A percentile compares a stretch with the other conserved stretches of the same genome.
Conservation (phyloP, 176 grass and related monocot species). For the Stipa capillata region DNA sequence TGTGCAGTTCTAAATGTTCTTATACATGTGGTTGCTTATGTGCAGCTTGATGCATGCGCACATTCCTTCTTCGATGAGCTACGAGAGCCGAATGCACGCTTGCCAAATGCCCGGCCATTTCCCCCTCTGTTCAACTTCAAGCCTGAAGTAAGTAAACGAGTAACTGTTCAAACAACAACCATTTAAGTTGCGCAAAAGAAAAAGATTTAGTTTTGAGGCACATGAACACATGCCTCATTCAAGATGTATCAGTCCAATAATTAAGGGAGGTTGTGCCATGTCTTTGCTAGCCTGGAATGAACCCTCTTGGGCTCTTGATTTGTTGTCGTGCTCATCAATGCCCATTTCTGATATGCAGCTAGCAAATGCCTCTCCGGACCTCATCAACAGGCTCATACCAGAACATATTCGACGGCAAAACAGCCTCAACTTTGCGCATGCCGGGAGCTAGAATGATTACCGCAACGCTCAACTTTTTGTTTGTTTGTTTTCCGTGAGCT, state of each 20-base stretch:
- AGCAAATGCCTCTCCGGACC: slow-evolving; percentile 57
- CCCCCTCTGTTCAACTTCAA: slow-evolving; percentile 93
- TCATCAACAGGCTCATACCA: slow-evolving; percentile 62
- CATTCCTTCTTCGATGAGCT: slow-evolving; percentile 94
- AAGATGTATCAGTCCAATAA: neutral
- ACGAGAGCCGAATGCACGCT: slow-evolving; percentile 58
- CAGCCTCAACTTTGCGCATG: slow-evolving; percentile 50
- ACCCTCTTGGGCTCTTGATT: neutral
- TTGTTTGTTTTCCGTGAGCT: neutral
- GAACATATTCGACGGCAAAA: slow-evolving; percentile 76
- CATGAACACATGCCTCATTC: neutral
- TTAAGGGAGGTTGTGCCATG: neutral
- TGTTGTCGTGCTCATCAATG: slow-evolving; percentile 25
- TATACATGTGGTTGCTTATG: slow-evolving; percentile 10
- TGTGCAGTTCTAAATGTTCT: neutral
- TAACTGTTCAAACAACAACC: neutral
- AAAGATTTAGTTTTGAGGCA: neutral
- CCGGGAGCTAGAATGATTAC: slow-evolving; percentile 28
- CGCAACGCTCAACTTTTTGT: slow-evolving; percentile 3
- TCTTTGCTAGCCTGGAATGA: neutral
- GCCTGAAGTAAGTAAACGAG: slow-evolving; percentile 55
- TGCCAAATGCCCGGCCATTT: slow-evolving; percentile 76
- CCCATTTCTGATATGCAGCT: slow-evolving; percentile 42
- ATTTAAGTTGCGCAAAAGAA: neutral
- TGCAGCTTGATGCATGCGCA: slow-evolving; percentile 93